Conservation (phyloP, 495 filamentous ascomycete species). For the Aspergillus hancockii region DNA sequence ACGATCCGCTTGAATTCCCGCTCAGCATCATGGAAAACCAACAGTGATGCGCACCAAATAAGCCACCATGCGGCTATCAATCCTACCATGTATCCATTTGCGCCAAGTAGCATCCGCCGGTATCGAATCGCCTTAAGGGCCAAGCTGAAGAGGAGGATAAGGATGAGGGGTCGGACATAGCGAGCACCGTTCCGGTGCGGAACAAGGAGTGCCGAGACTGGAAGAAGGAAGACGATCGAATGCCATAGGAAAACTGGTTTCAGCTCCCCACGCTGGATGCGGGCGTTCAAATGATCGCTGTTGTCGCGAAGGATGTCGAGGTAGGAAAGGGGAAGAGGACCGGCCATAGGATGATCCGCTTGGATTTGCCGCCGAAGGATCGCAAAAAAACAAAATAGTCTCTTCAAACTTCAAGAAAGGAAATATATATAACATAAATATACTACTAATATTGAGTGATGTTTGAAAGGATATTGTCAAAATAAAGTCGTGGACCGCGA, state of each 20-base stretch:
- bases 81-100: slow-evolving; percentile 67
- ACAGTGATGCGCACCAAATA: slow-evolving; percentile 61
- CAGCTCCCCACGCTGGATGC: slow-evolving; percentile 32
- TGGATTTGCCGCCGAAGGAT: neutral
- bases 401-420: neutral
- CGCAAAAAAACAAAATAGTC: neutral
- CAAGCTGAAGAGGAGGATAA: slow-evolving; percentile 50
- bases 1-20: slow-evolving; percentile 67
- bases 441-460: neutral
- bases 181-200: slow-evolving; percentile 24
- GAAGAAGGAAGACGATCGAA: slow-evolving; percentile 31
- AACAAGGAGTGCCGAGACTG: slow-evolving; percentile 37
- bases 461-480: neutral
- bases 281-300: slow-evolving; percentile 19
- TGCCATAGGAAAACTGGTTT: slow-evolving; percentile 45
- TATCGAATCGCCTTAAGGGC: slow-evolving; percentile 39
- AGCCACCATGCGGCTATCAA: slow-evolving; percentile 64
- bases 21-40: slow-evolving; percentile 67
- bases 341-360: slow-evolving; percentile 24
- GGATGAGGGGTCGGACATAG: slow-evolving; percentile 53
- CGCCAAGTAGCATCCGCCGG: slow-evolving; percentile 57
- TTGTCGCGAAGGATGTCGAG: slow-evolving; percentile 18
- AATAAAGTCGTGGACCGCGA: neutral
- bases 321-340: slow-evolving; percentile 17
- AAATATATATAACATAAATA: neutral